phyloP scores from a whole-genome alignment of 176 grass and related monocot genomes.

The Elymus sibiricus region DNA sequence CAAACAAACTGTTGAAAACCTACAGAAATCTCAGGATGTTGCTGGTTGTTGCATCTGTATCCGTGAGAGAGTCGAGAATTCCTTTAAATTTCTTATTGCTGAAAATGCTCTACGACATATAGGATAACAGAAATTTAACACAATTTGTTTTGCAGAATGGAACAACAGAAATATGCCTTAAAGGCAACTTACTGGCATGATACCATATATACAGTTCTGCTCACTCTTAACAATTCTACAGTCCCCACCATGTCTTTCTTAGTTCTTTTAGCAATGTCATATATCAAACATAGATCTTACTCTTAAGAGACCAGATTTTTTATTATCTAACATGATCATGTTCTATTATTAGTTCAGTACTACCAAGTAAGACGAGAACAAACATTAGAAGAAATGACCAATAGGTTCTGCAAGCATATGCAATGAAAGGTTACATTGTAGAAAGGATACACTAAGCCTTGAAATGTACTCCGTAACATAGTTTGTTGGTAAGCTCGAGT shows the following conservation, averaged over 20 bases:
- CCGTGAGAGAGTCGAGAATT: constrained; percentile 61
- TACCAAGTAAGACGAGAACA: constrained; percentile 5
- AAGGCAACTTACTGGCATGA: constrained; percentile 20
- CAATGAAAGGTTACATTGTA: not conserved
- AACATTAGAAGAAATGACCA: constrained; percentile 1
- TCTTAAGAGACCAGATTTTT: not conserved
- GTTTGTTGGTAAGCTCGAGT: constrained; percentile 43
- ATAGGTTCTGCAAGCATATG: not conserved
- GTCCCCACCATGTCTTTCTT: not conserved
- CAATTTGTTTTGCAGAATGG: not conserved
- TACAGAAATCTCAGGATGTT: constrained; percentile 81
- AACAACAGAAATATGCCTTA: not conserved
- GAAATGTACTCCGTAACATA: constrained; percentile 70
- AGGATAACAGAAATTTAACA: constrained; percentile 23
- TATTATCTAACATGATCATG: not conserved
- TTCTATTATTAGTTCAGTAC: not conserved
- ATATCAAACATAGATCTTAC: not conserved
- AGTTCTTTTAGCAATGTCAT: constrained; percentile 10
- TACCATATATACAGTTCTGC: constrained; percentile 1
- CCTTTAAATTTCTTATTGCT: constrained; percentile 71
- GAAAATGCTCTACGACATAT: constrained; percentile 63
- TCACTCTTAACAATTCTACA: not conserved
- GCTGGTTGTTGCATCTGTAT: constrained; percentile 64
- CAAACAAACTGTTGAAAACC: constrained; percentile 33
- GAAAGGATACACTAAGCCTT: constrained; percentile 70